Evolutionary conservation across 169 alveolate species (phyloP).

Genomic region (Theileria orientalis): DNA sequence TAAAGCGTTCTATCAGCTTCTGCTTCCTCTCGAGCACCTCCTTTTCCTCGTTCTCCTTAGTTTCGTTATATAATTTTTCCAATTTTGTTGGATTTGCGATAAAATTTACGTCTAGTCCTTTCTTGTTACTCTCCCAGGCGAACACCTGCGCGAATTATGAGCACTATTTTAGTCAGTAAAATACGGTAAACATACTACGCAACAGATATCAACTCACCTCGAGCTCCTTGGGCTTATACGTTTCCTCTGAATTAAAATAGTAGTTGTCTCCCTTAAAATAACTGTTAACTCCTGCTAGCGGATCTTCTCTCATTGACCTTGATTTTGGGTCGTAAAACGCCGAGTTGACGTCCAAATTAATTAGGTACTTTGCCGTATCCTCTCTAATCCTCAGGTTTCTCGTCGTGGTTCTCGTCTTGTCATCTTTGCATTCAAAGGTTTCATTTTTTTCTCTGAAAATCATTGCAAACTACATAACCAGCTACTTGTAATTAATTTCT

Average conservation of each 20-base stretch:
- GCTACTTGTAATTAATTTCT: not conserved
- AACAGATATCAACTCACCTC: slow-evolving; percentile 44
- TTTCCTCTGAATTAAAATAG: slow-evolving; percentile 78
- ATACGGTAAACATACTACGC: too few species aligned
- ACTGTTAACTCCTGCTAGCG: slow-evolving; percentile 71
- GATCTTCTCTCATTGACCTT: slow-evolving; percentile 93
- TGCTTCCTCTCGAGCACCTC: slow-evolving; percentile 9
- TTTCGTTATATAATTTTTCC: slow-evolving; percentile 74
- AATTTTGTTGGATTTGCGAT: slow-evolving; percentile 84
- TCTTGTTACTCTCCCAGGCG: slow-evolving; percentile 88
- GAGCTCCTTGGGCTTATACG: slow-evolving; percentile 71
- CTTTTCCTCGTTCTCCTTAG: slow-evolving; percentile 54
- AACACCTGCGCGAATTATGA: slow-evolving; percentile 59
- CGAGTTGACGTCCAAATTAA: slow-evolving; percentile 90
- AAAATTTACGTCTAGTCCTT: slow-evolving; percentile 78
- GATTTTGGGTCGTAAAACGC: slow-evolving; percentile 96
- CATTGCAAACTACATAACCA: not conserved
- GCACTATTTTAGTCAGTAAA: not conserved
- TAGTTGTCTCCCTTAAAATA: slow-evolving; percentile 87
- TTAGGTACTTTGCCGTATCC: slow-evolving; percentile 95
- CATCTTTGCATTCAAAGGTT: slow-evolving; percentile 46
- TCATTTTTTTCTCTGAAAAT: slow-evolving; percentile 17
- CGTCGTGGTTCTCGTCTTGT: slow-evolving; percentile 63
- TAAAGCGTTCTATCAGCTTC: slow-evolving; percentile 17
- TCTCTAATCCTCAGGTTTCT: slow-evolving; percentile 94